Conservation (phyloP, 1,139 yeast genomes). For the Hemisphaericaspora lyxosophila region DNA sequence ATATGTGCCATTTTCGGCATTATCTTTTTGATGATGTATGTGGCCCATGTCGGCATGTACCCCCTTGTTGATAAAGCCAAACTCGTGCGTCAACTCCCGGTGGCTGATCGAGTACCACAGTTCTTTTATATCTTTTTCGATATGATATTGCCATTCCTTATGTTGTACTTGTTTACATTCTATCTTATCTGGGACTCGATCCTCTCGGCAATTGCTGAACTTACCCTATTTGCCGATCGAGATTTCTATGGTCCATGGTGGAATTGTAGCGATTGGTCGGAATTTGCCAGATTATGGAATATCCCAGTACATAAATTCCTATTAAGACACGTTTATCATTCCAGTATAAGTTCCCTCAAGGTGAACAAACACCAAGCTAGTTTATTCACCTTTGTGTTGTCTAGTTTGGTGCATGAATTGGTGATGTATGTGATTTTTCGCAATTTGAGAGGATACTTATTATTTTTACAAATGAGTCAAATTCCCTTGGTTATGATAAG, state of each 20-base stretch:
- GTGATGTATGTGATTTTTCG: slow-evolving; percentile 89
- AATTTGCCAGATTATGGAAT: slow-evolving; percentile 93
- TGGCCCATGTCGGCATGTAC: slow-evolving; percentile 76
- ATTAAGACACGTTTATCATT: slow-evolving; percentile 90
- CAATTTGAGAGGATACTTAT: slow-evolving; percentile 74
- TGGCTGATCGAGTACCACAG: slow-evolving; percentile 43
- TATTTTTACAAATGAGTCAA: slow-evolving; percentile 81
- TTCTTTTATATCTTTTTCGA: slow-evolving; percentile 70
- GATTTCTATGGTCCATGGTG: slow-evolving; percentile 97
- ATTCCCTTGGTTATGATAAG: slow-evolving; percentile 62
- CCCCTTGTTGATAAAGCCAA: slow-evolving; percentile 70
- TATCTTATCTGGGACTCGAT: slow-evolving; percentile 95
- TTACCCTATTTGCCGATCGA: slow-evolving; percentile 83
- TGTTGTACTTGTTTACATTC: slow-evolving; percentile 75
- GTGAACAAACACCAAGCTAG: slow-evolving; percentile 70
- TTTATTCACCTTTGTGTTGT: slow-evolving; percentile 74
- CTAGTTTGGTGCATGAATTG: slow-evolving; percentile 83
- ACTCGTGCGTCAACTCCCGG: slow-evolving; percentile 46
- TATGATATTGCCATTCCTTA: slow-evolving; percentile 73
- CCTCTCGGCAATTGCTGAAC: slow-evolving; percentile 82
- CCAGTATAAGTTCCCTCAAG: slow-evolving; percentile 75
- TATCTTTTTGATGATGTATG: slow-evolving; percentile 73
- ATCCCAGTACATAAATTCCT: slow-evolving; percentile 91
- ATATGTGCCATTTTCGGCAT: slow-evolving; percentile 82
- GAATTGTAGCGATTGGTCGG: slow-evolving; percentile 94